These are phyloP conservation scores for Pseudogymnoascus destructans DNA, from an alignment of 2,329 filamentous ascomycete species.

Conservation along the genomic window DNA sequence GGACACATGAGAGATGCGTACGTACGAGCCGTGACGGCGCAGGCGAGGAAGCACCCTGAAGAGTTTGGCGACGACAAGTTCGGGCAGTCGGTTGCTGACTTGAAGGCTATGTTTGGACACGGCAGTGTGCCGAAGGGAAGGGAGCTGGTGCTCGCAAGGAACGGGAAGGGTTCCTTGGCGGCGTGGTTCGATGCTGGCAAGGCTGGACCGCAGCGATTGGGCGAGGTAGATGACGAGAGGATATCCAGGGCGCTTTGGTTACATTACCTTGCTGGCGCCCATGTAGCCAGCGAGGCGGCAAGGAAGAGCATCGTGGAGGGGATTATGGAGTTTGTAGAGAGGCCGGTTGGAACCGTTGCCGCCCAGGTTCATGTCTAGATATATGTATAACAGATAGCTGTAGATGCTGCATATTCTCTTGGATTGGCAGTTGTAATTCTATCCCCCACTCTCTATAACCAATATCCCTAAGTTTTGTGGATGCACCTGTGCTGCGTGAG, in stretches of 20 bases:
- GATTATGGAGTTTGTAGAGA: slow-evolving; percentile 73
- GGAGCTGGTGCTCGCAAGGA: slow-evolving; percentile 61
- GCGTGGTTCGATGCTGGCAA: slow-evolving; percentile 52
- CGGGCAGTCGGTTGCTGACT: slow-evolving; percentile 58
- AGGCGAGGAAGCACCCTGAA: slow-evolving; percentile 43
- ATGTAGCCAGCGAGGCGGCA: slow-evolving; percentile 73
- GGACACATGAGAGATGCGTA: slow-evolving; percentile 83
- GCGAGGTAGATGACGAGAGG: slow-evolving; percentile 63
- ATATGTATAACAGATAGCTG: slow-evolving; percentile 6
- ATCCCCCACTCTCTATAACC: slow-evolving; percentile 4
- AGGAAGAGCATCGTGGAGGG: slow-evolving; percentile 75
- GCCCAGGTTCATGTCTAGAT: slow-evolving; percentile 46
- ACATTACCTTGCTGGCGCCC: slow-evolving; percentile 76
- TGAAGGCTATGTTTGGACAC: slow-evolving; percentile 71
- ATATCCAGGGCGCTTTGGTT: slow-evolving; percentile 76
- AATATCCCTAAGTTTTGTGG: neutral
- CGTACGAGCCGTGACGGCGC: slow-evolving; percentile 69
- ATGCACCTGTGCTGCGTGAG: neutral
- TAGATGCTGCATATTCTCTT: slow-evolving; percentile 3
- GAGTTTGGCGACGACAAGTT: slow-evolving; percentile 60
- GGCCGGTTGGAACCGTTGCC: slow-evolving; percentile 77
- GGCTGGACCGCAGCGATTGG: slow-evolving; percentile 42
- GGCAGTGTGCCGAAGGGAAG: slow-evolving; percentile 69
- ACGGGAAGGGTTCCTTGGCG: slow-evolving; percentile 49
- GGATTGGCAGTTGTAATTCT: slow-evolving; percentile 7